Conservation (phyloP, 257 asterid species). For the Nyctanthes arbortristis region DNA sequence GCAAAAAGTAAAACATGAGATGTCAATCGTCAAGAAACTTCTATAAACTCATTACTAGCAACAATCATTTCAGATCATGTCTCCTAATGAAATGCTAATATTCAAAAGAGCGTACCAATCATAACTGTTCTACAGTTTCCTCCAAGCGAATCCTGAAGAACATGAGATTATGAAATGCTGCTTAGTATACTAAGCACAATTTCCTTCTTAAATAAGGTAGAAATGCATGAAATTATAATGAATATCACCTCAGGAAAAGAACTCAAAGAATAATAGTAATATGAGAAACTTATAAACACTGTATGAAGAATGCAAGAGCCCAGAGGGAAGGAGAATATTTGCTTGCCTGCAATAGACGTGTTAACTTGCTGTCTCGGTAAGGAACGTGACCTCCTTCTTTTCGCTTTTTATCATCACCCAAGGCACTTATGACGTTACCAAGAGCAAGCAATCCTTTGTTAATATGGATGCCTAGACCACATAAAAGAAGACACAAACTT, state of each 20-base stretch:
- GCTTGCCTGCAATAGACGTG: constrained; percentile 80
- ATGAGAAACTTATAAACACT: background rate
- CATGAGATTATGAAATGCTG: constrained; percentile 16
- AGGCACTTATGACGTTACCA: constrained; percentile 94
- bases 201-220: background rate
- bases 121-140: constrained; percentile 96
- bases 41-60: background rate
- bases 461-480: constrained; percentile 81
- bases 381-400: constrained; percentile 98
- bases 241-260: background rate
- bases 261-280: background rate
- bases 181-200: constrained; percentile 21
- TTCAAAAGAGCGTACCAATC: constrained; percentile 71
- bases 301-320: too few relatives aligned
- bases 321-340: background rate
- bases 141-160: constrained; percentile 88
- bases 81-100: constrained; percentile 4
- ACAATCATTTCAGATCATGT: background rate
- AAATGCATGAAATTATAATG: constrained; percentile 1
- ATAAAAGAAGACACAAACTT: constrained; percentile 10
- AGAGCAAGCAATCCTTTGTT: constrained; percentile 92
- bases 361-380: constrained; percentile 97
- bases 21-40: background rate
- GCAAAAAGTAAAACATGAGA: background rate
- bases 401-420: constrained; percentile 91